Percentiles rank a stretch among this genome's conserved stretches.
phyloP scores from a whole-genome alignment of 2,329 filamentous ascomycete genomes.

The Canariomyces notabilis region DNA sequence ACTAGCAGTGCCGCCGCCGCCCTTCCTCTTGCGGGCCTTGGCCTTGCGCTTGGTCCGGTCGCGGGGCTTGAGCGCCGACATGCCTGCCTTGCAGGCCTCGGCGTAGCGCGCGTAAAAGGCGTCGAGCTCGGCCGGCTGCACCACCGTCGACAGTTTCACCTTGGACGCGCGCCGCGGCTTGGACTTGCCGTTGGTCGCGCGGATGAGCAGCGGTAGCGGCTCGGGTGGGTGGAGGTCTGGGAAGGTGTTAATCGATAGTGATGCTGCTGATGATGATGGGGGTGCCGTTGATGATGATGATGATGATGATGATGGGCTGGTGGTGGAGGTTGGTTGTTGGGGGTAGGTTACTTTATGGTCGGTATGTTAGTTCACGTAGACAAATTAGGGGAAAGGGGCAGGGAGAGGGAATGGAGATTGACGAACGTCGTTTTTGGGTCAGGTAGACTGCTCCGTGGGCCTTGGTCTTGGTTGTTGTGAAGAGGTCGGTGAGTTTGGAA shows the following conservation, averaged over 20 bases:
- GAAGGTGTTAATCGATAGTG: slow-evolving; percentile 43
- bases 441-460: slow-evolving; percentile 70
- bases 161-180: slow-evolving; percentile 53
- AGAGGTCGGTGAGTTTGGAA: slow-evolving; percentile 59
- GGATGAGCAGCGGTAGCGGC: slow-evolving; percentile 68
- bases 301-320: slow-evolving; percentile 36
- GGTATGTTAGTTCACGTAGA: neutral
- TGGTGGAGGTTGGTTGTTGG: too few species aligned
- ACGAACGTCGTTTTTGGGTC: slow-evolving; percentile 68
- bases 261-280: neutral
- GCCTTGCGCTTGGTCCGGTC: slow-evolving; percentile 84
- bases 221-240: slow-evolving; percentile 54
- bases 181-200: slow-evolving; percentile 75
- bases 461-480: slow-evolving; percentile 60
- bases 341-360: slow-evolving; percentile 37
- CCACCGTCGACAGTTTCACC: slow-evolving; percentile 77
- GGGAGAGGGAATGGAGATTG: neutral
- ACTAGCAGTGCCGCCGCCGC: slow-evolving; percentile 27
- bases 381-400: neutral
- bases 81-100: slow-evolving; percentile 83
- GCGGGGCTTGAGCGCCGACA: slow-evolving; percentile 85
- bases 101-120: slow-evolving; percentile 80
- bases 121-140: slow-evolving; percentile 70
- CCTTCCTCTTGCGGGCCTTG: slow-evolving; percentile 62
- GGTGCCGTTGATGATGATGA: neutral